Base-by-base conservation (phyloP, 1,284 basidiomycete species). In the Lentinula novae-zelandiae region DNA sequence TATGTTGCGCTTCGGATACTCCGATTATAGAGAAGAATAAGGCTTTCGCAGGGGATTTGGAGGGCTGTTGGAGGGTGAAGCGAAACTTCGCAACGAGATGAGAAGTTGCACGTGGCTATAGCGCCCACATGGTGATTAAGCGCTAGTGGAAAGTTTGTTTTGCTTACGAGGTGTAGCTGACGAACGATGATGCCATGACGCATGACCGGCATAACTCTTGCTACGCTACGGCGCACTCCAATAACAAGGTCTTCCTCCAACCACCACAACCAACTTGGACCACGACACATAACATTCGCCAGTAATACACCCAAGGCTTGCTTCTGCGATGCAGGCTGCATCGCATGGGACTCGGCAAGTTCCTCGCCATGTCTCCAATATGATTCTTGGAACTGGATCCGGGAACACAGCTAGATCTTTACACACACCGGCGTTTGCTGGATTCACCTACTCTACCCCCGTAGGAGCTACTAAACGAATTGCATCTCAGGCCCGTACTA, bases 401-500 rank as follows among this genome's bases (percentile, higher is more conserved):
- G 27, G 27, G 27, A 27, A 3, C 27, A 39, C 64, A 60, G 56
- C 73, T 48, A 76, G 81, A 64, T 74, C 73, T 15, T 73, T 83
- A 53, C 82, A 83, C 69, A 76, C 78, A 17, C 72, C 75, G 6
- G 68, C 76, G 15, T 72, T 68, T 46, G 63, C 57, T 63, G 44
- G 38, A 61, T 64, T 52, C 66, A 69, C 68, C 15, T 71, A 65
- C 64, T 52, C 65, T 66, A 63, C 67, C 73, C 65, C 66, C 69
- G 53, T 67, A 69, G 61, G 72, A 9, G 68, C 78, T n/a, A 65
- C 82, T 0, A 78, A 82, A 65, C 77, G 75, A 60, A 66, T 88
- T 42, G 74, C 87, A 63, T 75, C 76, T 15, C 77, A 82, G 53
- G 81, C 87, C 13, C 81, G 80, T 56, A 80, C 77, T 9, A 63